phyloP scores from a whole-genome alignment of 1,284 basidiomycete species.

The Anthracocystis panici-leucophaei region DNA sequence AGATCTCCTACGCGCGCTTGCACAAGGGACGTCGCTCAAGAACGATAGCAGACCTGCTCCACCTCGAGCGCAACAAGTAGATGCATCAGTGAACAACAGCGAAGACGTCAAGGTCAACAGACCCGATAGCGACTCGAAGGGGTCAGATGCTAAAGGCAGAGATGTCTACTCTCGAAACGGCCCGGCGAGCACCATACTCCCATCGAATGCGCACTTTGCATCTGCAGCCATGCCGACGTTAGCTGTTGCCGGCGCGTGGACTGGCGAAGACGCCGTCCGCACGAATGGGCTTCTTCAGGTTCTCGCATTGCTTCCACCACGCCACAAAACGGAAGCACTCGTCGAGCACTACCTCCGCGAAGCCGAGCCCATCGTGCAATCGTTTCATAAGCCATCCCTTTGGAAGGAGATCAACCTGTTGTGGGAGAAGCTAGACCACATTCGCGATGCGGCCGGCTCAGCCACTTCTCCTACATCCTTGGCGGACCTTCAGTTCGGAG shows the following conservation, averaged over 20 bases:
- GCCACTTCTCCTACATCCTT: conserved; percentile 1
- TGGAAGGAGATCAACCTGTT: conserved; percentile 32
- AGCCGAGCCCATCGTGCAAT: conserved; percentile 41
- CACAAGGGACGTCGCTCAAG: conserved; percentile 26
- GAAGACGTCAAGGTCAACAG: background rate
- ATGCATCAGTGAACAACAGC: background rate
- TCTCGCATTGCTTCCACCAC: conserved; percentile 27
- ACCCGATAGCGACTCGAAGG: background rate
- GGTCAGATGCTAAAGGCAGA: background rate
- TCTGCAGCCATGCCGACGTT: conserved; percentile 26
- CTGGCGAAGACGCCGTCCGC: background rate
- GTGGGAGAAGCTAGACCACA: conserved; percentile 23
- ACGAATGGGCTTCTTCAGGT: conserved; percentile 15
- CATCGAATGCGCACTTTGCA: conserved; percentile 7
- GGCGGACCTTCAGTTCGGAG: conserved; percentile 42
- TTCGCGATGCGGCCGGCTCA: background rate
- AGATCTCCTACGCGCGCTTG: conserved; percentile 35
- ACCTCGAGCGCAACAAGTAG: background rate
- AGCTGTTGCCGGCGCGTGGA: conserved; percentile 4
- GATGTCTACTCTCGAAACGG: background rate
- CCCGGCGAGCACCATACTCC: background rate
- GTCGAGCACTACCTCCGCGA: conserved; percentile 41
- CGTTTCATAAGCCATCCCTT: conserved; percentile 36
- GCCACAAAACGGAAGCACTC: conserved; percentile 36
- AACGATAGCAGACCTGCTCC: conserved; percentile 4